Evolutionary conservation across 2,329 filamentous ascomycete genomes (phyloP).

Genomic region (Epichloe bromicola): DNA sequence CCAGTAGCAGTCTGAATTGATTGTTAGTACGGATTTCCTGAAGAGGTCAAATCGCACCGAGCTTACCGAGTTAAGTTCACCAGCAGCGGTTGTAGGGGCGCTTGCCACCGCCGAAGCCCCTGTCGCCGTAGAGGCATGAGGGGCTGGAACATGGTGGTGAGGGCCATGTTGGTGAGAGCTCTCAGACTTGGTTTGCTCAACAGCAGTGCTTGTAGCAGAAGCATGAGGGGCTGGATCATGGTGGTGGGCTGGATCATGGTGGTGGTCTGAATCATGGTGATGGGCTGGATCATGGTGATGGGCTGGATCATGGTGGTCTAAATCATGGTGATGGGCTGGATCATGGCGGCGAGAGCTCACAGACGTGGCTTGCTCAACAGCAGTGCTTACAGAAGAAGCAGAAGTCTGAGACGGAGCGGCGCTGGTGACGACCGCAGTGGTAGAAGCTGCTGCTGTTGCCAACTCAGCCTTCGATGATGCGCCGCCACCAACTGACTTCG

Average conservation of each 20-base stretch:
- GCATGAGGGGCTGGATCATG: background rate
- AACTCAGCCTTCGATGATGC: slow-evolving; percentile 6
- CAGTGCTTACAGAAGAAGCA: background rate
- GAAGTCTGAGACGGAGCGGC: background rate
- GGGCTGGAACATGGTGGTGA: background rate
- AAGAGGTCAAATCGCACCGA: too few relatives aligned
- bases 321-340: background rate
- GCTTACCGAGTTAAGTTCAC: background rate
- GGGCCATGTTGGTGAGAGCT: too few relatives aligned
- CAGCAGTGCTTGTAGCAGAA: too few relatives aligned
- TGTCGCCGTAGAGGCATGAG: background rate
- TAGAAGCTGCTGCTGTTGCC: slow-evolving; percentile 2
- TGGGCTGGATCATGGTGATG: background rate
- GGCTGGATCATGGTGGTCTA: background rate
- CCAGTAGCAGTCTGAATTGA: background rate
- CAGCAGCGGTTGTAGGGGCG: background rate
- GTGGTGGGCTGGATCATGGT: background rate
- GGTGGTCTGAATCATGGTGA: too few relatives aligned
- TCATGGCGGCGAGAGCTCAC: background rate
- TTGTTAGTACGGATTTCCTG: background rate
- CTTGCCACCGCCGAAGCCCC: background rate
- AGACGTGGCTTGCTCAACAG: background rate
- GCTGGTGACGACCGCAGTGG: slow-evolving; percentile 4
- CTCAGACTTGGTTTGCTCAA: too few relatives aligned
- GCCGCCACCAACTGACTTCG: slow-evolving; percentile 8